phyloP scores from a whole-genome alignment of 2,329 filamentous ascomycete species.

The Dactylellina leptospora region DNA sequence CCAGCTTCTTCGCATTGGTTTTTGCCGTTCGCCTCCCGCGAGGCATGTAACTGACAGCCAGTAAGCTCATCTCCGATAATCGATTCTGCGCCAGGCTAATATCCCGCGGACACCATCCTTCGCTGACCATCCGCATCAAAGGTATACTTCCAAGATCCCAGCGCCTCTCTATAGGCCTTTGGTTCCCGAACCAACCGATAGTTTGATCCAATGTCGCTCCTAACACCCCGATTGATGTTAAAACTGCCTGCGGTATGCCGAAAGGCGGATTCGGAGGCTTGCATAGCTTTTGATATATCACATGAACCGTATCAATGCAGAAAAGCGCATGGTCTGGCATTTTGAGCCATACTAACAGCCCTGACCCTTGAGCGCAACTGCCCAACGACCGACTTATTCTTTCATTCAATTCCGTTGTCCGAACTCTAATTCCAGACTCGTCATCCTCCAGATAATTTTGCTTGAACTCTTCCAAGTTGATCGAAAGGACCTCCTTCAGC shows the following conservation, averaged over 20 bases:
- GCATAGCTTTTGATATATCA: background rate
- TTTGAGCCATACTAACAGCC: background rate
- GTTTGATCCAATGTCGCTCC: background rate
- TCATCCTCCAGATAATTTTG: background rate
- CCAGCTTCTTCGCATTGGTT: too few relatives aligned
- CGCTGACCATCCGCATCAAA: background rate
- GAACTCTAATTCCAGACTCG: background rate
- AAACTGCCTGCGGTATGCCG: background rate
- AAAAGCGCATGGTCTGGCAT: background rate
- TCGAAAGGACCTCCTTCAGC: background rate
- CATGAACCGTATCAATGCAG: background rate
- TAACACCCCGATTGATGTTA: background rate
- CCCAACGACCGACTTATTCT: background rate
- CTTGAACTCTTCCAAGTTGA: background rate
- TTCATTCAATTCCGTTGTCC: background rate
- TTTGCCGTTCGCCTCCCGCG: background rate
- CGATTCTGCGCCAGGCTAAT: background rate
- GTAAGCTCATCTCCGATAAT: background rate
- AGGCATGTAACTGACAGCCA: background rate
- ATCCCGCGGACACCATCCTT: background rate
- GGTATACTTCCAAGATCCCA: background rate
- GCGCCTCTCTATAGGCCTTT: background rate
- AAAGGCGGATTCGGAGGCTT: background rate
- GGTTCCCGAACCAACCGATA: background rate
- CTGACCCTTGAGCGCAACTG: background rate